Evolutionary conservation across 495 filamentous ascomycete species (phyloP).

Genomic region (Tetracladium marchalianum): DNA sequence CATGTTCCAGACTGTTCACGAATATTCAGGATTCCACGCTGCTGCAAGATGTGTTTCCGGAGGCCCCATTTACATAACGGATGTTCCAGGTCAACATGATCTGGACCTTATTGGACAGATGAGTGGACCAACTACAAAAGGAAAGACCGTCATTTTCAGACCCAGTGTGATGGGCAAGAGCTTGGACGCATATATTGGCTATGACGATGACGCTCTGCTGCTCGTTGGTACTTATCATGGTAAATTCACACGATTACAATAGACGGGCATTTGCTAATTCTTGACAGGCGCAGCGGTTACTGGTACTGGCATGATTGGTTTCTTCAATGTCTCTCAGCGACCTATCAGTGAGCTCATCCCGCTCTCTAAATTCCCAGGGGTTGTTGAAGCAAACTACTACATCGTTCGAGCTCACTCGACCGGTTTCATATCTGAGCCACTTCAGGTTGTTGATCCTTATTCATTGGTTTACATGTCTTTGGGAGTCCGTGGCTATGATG

Average conservation of each 20-base stretch:
- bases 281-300: conserved; percentile 45
- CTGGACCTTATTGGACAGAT: conserved; percentile 66
- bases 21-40: conserved; percentile 73
- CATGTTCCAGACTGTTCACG: conserved; percentile 89
- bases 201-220: conserved; percentile 60
- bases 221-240: conserved; percentile 68
- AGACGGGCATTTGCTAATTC: conserved; percentile 4
- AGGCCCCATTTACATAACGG: conserved; percentile 89
- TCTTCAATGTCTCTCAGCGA: conserved; percentile 66
- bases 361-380: conserved; percentile 63
- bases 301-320: conserved; percentile 66
- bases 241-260: conserved; percentile 3
- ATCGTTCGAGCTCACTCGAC: conserved; percentile 61
- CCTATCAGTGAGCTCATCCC: conserved; percentile 55
- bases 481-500: conserved; percentile 61
- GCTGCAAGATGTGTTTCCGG: conserved; percentile 84
- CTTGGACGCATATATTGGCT: conserved; percentile 61
- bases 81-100: conserved; percentile 74
- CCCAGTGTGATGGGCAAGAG: conserved; percentile 61
- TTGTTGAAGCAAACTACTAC: conserved; percentile 43
- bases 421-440: conserved; percentile 48
- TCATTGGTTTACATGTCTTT: conserved; percentile 50
- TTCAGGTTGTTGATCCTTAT: conserved; percentile 27
- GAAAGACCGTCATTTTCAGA: conserved; percentile 65
- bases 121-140: conserved; percentile 53